A percentile compares a stretch with the other conserved stretches of the same genome.
phyloP scores from a whole-genome alignment of 495 filamentous ascomycete genomes.

The Usnea hakonensis region DNA sequence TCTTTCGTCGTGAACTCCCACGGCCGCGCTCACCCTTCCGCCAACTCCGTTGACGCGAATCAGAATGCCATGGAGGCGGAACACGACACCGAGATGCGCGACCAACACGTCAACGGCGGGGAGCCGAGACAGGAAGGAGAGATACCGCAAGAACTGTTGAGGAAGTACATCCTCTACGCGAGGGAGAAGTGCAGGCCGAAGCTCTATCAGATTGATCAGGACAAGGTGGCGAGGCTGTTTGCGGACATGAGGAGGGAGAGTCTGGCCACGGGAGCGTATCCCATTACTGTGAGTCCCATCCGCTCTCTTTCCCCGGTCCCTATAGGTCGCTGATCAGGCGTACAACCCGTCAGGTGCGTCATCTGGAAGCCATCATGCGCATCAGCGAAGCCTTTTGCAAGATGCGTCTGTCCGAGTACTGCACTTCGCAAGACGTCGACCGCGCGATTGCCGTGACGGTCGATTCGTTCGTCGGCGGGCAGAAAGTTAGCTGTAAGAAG shows the following conservation, averaged over 20 bases:
- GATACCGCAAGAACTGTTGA: conserved; percentile 82
- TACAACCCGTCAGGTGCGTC: conserved; percentile 65
- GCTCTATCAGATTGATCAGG: conserved; percentile 95
- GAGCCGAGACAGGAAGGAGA: conserved; percentile 62
- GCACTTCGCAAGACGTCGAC: conserved; percentile 82
- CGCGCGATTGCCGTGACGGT: conserved; percentile 95
- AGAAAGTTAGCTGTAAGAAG: conserved; percentile 98
- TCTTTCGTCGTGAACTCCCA: conserved; percentile 93
- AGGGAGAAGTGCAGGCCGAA: conserved; percentile 86
- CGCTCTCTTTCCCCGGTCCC: not conserved
- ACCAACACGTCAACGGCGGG: conserved; percentile 36
- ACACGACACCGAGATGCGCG: conserved; percentile 36
- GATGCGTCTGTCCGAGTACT: conserved; percentile 93
- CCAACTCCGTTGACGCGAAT: conserved; percentile 44
- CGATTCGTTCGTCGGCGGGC: conserved; percentile 89
- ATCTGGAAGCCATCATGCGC: conserved; percentile 94
- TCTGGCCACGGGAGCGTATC: conserved; percentile 89
- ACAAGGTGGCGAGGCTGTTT: conserved; percentile 90
- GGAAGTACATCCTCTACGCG: conserved; percentile 97
- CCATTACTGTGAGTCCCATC: conserved; percentile 73
- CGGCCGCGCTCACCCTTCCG: conserved; percentile 72
- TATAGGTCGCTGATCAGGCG: conserved; percentile 20
- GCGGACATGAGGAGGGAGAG: conserved; percentile 93
- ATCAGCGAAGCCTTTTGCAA: conserved; percentile 88
- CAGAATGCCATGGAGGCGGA: conserved; percentile 59